Percentiles rank a stretch among this genome's conserved stretches.
phyloP scores from a whole-genome alignment of 345 rosid genomes.

The Citrus glauca region DNA sequence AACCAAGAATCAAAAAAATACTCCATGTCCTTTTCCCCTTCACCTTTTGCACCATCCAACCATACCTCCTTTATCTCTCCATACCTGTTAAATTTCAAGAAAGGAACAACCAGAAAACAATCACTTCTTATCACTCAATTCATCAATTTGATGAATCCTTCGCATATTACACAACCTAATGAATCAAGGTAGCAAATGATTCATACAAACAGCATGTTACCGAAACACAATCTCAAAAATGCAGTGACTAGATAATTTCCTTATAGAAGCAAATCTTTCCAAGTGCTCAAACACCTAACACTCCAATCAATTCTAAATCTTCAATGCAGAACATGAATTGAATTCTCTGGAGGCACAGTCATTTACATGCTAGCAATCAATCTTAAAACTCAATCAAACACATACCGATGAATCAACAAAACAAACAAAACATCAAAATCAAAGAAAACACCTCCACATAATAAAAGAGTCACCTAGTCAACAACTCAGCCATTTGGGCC shows the following conservation, averaged over 20 bases:
- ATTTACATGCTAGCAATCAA: not conserved
- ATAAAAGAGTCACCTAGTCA: conserved; percentile 47
- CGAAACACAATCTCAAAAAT: not conserved
- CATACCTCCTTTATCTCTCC: conserved; percentile 79
- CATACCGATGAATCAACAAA: not conserved
- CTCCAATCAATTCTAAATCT: not conserved
- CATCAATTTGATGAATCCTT: not conserved
- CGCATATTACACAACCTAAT: not conserved
- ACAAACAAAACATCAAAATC: not conserved
- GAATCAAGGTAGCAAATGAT: not conserved
- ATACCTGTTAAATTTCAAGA: conserved; percentile 39
- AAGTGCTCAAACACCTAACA: not conserved
- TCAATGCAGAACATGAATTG: not conserved
- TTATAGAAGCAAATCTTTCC: not conserved
- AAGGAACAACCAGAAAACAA: too few relatives aligned
- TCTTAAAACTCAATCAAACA: not conserved
- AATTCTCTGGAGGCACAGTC: not conserved
- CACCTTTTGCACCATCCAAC: conserved; percentile 86
- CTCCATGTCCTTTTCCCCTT: conserved; percentile 72
- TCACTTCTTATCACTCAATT: not conserved
- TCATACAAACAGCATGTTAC: not conserved
- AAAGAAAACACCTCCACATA: not conserved
- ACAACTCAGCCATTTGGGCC: conserved; percentile 84
- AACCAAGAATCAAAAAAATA: conserved; percentile 80
- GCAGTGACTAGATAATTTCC: not conserved